These are phyloP conservation scores for Epichloe bromicola DNA, from an alignment of 2,329 filamentous ascomycete genomes.

Conservation along the genomic window DNA sequence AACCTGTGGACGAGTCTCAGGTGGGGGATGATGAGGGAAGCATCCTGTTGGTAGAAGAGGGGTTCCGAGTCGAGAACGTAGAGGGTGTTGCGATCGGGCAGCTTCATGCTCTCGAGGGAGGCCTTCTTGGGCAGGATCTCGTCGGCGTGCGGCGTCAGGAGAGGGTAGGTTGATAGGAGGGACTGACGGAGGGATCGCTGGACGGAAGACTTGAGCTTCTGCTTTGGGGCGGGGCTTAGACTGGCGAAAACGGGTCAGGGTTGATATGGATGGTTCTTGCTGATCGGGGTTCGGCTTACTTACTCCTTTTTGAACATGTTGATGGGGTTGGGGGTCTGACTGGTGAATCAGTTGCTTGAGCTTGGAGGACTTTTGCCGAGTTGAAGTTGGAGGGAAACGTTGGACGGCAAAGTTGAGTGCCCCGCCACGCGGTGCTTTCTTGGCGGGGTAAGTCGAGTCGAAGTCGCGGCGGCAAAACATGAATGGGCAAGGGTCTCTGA, in stretches of 20 bases:
- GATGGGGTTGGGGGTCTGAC: slow-evolving; percentile 14
- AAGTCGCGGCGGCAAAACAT: too few species aligned
- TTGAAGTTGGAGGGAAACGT: slow-evolving; percentile 4
- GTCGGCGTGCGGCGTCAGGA: slow-evolving; percentile 78
- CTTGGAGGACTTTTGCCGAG: neutral
- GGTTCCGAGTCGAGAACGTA: slow-evolving; percentile 70
- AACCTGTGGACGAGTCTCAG: slow-evolving; percentile 82
- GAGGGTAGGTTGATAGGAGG: slow-evolving; percentile 72
- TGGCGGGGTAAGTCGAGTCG: slow-evolving; percentile 6
- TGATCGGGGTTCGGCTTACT: slow-evolving; percentile 14
- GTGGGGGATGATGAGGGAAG: slow-evolving; percentile 66
- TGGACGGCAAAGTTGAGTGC: neutral
- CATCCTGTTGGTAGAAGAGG: slow-evolving; percentile 82
- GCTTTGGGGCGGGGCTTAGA: slow-evolving; percentile 47
- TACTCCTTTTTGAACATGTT: slow-evolving; percentile 93
- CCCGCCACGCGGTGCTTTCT: slow-evolving; percentile 7
- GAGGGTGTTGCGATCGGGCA: slow-evolving; percentile 79
- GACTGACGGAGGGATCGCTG: slow-evolving; percentile 77
- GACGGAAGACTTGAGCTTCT: slow-evolving; percentile 94
- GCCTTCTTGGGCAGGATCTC: slow-evolving; percentile 92
- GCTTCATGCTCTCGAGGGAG: slow-evolving; percentile 79
- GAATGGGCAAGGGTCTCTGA: too few species aligned
- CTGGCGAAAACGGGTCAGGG: slow-evolving; percentile 12
- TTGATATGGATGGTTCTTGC: neutral
- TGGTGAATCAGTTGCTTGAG: neutral